A percentile compares a stretch with the other conserved stretches of the same genome.
These are phyloP conservation scores for Torulaspora pretoriensis DNA, from an alignment of 1,139 yeast genomes.

Conservation along the genomic window DNA sequence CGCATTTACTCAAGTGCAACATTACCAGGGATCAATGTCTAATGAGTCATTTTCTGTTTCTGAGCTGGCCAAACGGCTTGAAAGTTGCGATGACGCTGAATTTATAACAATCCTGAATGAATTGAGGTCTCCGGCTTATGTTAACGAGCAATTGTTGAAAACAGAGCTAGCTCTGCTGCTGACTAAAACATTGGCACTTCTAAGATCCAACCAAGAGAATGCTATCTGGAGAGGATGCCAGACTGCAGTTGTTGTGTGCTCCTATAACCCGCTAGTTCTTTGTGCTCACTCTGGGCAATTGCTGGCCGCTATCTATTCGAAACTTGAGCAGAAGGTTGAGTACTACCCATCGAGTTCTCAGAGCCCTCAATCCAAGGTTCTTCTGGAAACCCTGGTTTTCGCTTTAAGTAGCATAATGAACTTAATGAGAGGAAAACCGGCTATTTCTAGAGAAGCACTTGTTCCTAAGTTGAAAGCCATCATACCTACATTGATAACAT, in stretches of 20 bases:
- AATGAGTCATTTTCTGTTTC: constrained; percentile 33
- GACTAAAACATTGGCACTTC: constrained; percentile 51
- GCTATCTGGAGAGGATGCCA: constrained; percentile 64
- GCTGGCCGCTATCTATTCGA: constrained; percentile 54
- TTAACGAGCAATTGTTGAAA: constrained; percentile 44
- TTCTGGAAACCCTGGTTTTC: constrained; percentile 48
- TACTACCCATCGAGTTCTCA: constrained; percentile 29
- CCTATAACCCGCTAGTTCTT: constrained; percentile 50
- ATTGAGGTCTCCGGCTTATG: constrained; percentile 32
- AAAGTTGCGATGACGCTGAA: constrained; percentile 34
- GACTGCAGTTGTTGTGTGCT: constrained; percentile 46
- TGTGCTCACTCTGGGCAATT: constrained; percentile 54
- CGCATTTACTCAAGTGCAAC: neutral
- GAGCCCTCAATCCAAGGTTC: constrained; percentile 32
- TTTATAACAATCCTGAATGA: constrained; percentile 36
- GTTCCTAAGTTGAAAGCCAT: constrained; percentile 73
- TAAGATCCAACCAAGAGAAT: constrained; percentile 47
- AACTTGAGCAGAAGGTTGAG: constrained; percentile 40
- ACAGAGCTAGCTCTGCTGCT: constrained; percentile 55
- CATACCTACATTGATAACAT: constrained; percentile 48
- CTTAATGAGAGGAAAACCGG: constrained; percentile 72
- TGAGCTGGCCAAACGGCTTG: constrained; percentile 34
- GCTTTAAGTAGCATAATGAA: constrained; percentile 49
- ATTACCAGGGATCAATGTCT: constrained; percentile 1
- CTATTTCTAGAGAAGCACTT: constrained; percentile 75